phyloP scores from a whole-genome alignment of 352 stramenopile genomes.

The Nothophytophthora sp. region DNA sequence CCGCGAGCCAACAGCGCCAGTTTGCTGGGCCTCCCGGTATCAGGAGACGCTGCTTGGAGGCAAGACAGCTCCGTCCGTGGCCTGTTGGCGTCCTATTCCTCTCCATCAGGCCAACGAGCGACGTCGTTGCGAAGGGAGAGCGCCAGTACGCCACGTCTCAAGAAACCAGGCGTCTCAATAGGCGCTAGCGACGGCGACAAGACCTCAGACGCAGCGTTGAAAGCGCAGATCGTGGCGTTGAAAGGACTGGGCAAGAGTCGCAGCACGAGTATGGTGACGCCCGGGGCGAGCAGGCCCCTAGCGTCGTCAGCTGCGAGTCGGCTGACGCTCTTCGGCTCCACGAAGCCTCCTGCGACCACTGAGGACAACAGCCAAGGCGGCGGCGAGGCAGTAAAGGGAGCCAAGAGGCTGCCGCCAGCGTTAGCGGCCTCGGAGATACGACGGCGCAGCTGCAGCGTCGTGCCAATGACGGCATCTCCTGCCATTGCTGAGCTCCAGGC shows the following conservation, averaged over 20 bases:
- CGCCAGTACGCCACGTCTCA: conserved; percentile 1
- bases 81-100: conserved; percentile 1
- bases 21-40: conserved; percentile 20
- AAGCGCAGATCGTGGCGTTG: conserved; percentile 19
- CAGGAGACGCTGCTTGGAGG: conserved; percentile 16
- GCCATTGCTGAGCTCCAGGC: conserved; percentile 3
- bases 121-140: not conserved
- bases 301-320: conserved; percentile 22
- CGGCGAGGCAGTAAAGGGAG: not conserved
- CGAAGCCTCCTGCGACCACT: too few species aligned
- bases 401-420: not conserved
- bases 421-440: not conserved
- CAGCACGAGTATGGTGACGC: conserved; percentile 14
- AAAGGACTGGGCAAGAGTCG: conserved; percentile 20
- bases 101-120: not conserved
- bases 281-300: conserved; percentile 15
- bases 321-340: conserved; percentile 23
- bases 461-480: not conserved
- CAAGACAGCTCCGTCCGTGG: conserved; percentile 5
- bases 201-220: conserved; percentile 5
- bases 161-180: not conserved
- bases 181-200: not conserved
- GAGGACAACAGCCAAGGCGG: too few species aligned
- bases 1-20: conserved; percentile 18
- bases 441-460: conserved; percentile 10